A percentile compares a stretch with the other conserved stretches of the same genome.
These are phyloP conservation scores for Coccomyxa sp. DNA, from an alignment of 139 green algal genomes.

Conservation along the genomic window DNA sequence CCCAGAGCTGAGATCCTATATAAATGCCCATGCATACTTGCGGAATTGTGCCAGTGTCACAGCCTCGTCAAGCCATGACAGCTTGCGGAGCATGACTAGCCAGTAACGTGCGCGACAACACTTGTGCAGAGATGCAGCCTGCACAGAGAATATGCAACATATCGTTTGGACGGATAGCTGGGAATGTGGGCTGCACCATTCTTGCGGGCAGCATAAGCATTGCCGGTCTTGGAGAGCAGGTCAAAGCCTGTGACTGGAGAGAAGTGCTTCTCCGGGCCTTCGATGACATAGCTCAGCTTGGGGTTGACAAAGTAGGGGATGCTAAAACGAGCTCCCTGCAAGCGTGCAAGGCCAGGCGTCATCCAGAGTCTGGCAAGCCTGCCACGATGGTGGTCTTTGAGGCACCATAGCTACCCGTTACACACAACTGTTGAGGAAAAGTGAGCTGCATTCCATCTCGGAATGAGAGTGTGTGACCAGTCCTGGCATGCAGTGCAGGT, in stretches of 20 bases:
- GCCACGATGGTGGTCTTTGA: too few relatives aligned
- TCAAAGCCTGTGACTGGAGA: conserved; percentile 21
- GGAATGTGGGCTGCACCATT: not conserved
- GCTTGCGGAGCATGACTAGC: too few relatives aligned
- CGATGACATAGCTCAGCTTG: conserved; percentile 22
- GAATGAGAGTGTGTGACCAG: too few relatives aligned
- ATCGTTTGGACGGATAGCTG: not conserved
- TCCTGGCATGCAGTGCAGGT: too few relatives aligned
- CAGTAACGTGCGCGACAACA: too few relatives aligned
- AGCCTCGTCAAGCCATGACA: too few relatives aligned
- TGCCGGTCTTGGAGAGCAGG: conserved; percentile 28
- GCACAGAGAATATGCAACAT: not conserved
- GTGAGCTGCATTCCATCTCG: too few relatives aligned
- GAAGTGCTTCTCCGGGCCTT: conserved; percentile 24
- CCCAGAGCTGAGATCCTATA: not conserved
- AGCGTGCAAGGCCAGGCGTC: too few relatives aligned
- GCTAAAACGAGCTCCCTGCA: conserved; percentile 12
- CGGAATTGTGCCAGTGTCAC: not conserved
- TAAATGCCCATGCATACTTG: not conserved
- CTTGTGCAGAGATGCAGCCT: too few relatives aligned
- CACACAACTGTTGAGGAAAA: too few relatives aligned
- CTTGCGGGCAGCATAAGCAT: conserved; percentile 23
- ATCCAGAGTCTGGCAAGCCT: too few relatives aligned
- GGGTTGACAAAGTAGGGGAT: conserved; percentile 35
- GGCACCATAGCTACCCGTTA: too few relatives aligned